Base-by-base conservation (phyloP, 306 rosid species). In the Begonia loranthoides region DNA sequence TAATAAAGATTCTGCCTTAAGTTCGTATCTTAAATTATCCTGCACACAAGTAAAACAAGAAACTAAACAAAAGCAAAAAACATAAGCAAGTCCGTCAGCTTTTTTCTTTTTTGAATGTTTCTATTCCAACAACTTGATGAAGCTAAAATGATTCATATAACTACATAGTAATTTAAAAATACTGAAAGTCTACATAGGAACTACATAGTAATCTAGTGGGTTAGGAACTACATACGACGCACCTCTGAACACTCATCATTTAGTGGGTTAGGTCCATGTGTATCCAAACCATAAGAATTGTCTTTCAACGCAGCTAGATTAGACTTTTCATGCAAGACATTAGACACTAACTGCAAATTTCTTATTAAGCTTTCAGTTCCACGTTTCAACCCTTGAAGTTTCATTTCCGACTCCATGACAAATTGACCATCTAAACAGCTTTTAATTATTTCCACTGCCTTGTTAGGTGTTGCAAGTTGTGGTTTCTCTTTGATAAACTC, bases 351-450 rank as follows among this genome's bases (percentile, higher is more conserved):
- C 74, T 74, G 80, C 76, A 92, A 80, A 67, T 84, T 92, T 68
- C 94, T 79, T 49, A 79, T 64, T 60, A 92, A 65, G 54, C 75
- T 71, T 71, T 86, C 94, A 14, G 46, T 69, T 24, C 93, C 99
- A 59, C 72, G 84, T 75, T 74, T 83, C n/a, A 92, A 58, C 28
- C 96, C 86, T 73, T 80, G 93, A n/a, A 83, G 66, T 80, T 73
- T 92, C 71, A 74, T 68, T 52, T 83, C 96, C 48, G 85, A 74
- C 62, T 92, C 96, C 54, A 92, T 72, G 40, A 80, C 41, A 46
- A 80, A 83, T 52, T 76, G 86, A 22, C 76, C 84, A 69, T 76
- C 87, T 40, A 83, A 68, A 46, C 83, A 79, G 55, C 63, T 73
- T 54, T 49, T 69, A 57, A 57, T 36, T 19, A 21, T 69, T 57